Conservation (phyloP, 805 yeast genomes). For the Starmerella sp. region DNA sequence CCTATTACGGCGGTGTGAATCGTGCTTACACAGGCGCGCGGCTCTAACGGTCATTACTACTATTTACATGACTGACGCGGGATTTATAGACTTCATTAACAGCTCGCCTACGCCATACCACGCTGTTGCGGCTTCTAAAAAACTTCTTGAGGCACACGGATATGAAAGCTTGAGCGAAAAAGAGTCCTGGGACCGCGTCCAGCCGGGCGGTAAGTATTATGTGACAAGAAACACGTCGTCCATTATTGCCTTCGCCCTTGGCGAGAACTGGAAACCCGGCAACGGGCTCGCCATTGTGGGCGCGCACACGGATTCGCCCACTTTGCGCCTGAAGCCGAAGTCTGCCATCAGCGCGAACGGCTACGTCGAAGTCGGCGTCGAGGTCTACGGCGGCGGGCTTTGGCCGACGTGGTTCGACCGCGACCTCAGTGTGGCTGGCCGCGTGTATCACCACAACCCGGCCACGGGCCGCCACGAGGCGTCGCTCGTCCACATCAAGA, state of each 20-base stretch:
- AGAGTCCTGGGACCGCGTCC: constrained; percentile 46
- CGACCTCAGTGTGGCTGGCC: constrained; percentile 81
- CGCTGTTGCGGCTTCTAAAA: constrained; percentile 60
- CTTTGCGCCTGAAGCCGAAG: constrained; percentile 79
- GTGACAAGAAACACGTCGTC: constrained; percentile 88
- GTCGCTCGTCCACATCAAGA: constrained; percentile 63
- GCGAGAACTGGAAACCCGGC: constrained; percentile 60
- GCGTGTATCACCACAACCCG: constrained; percentile 56
- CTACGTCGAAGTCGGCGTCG: constrained; percentile 73
- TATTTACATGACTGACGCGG: not conserved
- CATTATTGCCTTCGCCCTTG: constrained; percentile 75
- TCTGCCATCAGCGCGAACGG: constrained; percentile 58
- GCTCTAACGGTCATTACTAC: no score
- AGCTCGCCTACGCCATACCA: constrained; percentile 90
- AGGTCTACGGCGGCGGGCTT: constrained; percentile 88
- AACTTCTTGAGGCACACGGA: constrained; percentile 47
- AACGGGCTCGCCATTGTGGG: constrained; percentile 82
- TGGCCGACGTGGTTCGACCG: constrained; percentile 98
- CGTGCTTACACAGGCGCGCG: not conserved
- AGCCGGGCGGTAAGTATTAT: constrained; percentile 55
- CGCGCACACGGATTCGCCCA: constrained; percentile 93
- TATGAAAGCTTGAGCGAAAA: constrained; percentile 66
- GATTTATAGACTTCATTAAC: constrained; percentile 47
- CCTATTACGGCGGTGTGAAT: not conserved
- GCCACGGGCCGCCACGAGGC: constrained; percentile 37